phyloP scores from a whole-genome alignment of 2,329 filamentous ascomycete genomes.

The Cadophora gregata region DNA sequence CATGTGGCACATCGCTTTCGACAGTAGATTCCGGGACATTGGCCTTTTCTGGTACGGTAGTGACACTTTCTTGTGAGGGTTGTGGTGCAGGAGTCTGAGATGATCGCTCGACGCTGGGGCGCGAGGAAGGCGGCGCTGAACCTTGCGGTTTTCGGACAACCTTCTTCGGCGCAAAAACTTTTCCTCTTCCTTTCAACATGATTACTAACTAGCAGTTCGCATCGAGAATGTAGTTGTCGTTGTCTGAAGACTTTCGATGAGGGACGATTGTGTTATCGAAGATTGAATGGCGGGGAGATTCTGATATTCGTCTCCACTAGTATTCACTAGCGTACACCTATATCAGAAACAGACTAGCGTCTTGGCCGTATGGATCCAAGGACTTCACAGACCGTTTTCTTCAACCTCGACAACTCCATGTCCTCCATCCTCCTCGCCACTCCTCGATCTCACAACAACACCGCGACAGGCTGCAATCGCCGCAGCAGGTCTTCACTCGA shows the following conservation, averaged over 20 bases:
- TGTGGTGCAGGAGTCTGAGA: conserved; percentile 39
- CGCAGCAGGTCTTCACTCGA: conserved; percentile 27
- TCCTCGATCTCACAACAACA: conserved; percentile 26
- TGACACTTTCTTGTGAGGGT: conserved; percentile 28
- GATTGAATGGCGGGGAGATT: conserved; percentile 10
- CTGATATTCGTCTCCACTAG: background rate
- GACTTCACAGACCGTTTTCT: conserved; percentile 11
- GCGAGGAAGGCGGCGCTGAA: conserved; percentile 47
- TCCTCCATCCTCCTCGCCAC: conserved; percentile 21
- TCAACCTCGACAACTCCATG: conserved; percentile 23
- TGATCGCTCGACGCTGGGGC: conserved; percentile 49
- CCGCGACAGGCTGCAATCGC: conserved; percentile 29
- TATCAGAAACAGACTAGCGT: conserved; percentile 10
- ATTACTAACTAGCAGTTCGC: conserved; percentile 11
- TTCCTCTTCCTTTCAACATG: conserved; percentile 61
- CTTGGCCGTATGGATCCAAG: conserved; percentile 12
- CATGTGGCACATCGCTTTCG: background rate
- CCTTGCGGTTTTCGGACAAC: conserved; percentile 58
- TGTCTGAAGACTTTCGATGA: background rate
- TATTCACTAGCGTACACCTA: background rate
- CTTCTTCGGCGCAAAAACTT: conserved; percentile 64
- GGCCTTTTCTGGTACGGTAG: conserved; percentile 13
- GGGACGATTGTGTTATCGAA: background rate
- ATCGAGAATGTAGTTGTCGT: conserved; percentile 12
- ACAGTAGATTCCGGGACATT: background rate